Base-by-base conservation (phyloP, 176 grass and related monocot genomes). In the Puya raimondii region DNA sequence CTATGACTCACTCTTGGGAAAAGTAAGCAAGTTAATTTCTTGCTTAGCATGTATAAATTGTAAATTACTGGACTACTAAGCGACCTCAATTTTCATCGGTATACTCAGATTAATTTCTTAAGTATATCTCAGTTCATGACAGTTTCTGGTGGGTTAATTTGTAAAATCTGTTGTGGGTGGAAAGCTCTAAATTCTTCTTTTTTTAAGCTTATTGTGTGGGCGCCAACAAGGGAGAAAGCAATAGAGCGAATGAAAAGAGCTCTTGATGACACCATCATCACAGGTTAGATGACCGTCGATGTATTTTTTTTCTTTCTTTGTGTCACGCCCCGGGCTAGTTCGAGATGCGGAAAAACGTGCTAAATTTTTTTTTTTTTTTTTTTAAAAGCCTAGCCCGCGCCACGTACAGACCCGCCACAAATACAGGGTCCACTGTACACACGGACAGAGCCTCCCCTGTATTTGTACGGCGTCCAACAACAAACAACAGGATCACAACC, bases 221-320 rank as follows among this genome's bases (percentile, higher is more conserved):
- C 83, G 21, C 83, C 83, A 80, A 85, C 83, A 53, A 69, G 83
- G 71, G 83, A 85, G 68, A 85, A 77, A 70, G 83, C 83, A 67
- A 85, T 85, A 76, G 83, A 80, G 68, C 47, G 83, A 72, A 85
- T 85, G 83, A 85, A 85, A 59, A 80, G 83, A 72, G 83, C 83
- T 64, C 67, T 85, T 63, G 12, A 70, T 76, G 83, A 80, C 65
- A 85, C 83, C 47, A 47, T 80, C 23, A 80, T 85, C 16, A 80
- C 71, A 73, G 83, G 83, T 80, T 59, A 76, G 70, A 72, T 61
- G 54, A 2, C 11, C 27, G 53, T 15, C 49, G 18, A 17, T 23
- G 17, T n/a, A 50, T 49, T 20, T 61, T 7, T 20, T 20, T 2
- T 18, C 10, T 61, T 59, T 15, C 9, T 61, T n/a, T n/a, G n/a